Base-by-base conservation (phyloP, 441 rosid species). In the Gossypium davidsonii region DNA sequence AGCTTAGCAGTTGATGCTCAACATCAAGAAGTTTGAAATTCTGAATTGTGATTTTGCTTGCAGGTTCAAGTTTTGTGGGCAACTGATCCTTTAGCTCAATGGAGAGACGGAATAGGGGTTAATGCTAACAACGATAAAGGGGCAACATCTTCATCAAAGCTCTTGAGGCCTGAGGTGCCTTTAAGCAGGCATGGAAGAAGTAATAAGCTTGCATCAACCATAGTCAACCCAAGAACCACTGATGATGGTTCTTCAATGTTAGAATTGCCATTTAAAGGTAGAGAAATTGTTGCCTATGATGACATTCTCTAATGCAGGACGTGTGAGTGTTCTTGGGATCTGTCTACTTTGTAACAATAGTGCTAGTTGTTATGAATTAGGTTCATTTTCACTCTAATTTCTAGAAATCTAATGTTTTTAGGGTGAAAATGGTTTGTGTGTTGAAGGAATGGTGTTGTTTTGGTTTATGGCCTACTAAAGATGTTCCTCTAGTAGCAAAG, bases 51-150 rank as follows among this genome's bases (percentile, higher is more conserved):
- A 67, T 48, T 48, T 48, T 67, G 58, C 23, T 26, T 78, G 77
- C 86, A 91, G 98, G 85, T 91, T 46, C 83, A 85, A 73, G 95
- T 91, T 52, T 59, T 82, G 52, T 88, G 94, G 97, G 90, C 89
- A 39, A 89, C 89, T 21, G 97, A 91, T 84, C 87, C 95, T 20
- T 81, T 87, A 6, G 89, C 88, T 42, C 85, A 79, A 44, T 91
- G 94, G 96, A 86, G 78, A 78, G 93, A 89, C 75, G 91, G 91
- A 67, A 84, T 87, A 72, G 88, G 79, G 69, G 73, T 31, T 44
- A 86, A 82, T 56, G 75, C 60, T 3, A 81, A 79, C 57, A 86
- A 79, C 46, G 86, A 72, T 55, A 77, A 44, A 21, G 79, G 74
- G 49, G 62, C 84, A 28, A 63, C 85, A 12, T 79, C 88, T 11